Evolutionary conservation across 2,329 filamentous ascomycete species (phyloP), one percentile per base, ranked within the genome.

Genomic region (Gaeumannomyces sp.): DNA sequence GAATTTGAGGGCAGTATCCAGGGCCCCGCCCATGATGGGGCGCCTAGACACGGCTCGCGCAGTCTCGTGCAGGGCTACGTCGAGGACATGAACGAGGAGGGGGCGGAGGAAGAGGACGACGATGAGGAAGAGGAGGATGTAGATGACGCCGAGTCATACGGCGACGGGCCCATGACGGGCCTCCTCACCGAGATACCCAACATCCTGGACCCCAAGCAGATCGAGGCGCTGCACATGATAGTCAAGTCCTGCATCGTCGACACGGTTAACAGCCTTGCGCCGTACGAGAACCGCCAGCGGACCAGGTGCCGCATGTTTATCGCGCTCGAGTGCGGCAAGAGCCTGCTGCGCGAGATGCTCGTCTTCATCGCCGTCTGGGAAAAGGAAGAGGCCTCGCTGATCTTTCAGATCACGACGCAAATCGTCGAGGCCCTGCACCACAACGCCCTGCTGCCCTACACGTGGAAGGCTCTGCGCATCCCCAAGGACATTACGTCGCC

Each of bases 341-440:
- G 96, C 72, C 81, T 98, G 4, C 81, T 98, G 1, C 85, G 94
- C 65, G 94, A 98, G 75, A 85, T 98, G 72, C 82, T 98, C 59
- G 96, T 98, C 66, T 97, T 97, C 74, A 96, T 97, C 68, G 94
- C 94, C 6, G 93, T 96, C 11, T 98, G 94, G 94, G 94, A 97
- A 73, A 88, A 97, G 71, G 90, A 92, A 57, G 93, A 98, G 74
- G 89, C 94, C 66, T 93, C 96, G 67, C 86, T 97, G 53, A 97
- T 97, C 72, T 97, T 97, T 80, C 94, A 97, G 75, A 92, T 97
- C 75, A 97, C 96, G 76, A 90, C 93, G 59, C 93, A 97, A 76
- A 97, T 98, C 66, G 92, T 97, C 77, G 92, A 97, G 73, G 92
- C 94, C 0, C 91, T 97, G 60, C 87, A 97, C 62, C 89, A 93